Conservation (phyloP, 1,139 yeast species). For the Saccharomyces hybrid region DNA sequence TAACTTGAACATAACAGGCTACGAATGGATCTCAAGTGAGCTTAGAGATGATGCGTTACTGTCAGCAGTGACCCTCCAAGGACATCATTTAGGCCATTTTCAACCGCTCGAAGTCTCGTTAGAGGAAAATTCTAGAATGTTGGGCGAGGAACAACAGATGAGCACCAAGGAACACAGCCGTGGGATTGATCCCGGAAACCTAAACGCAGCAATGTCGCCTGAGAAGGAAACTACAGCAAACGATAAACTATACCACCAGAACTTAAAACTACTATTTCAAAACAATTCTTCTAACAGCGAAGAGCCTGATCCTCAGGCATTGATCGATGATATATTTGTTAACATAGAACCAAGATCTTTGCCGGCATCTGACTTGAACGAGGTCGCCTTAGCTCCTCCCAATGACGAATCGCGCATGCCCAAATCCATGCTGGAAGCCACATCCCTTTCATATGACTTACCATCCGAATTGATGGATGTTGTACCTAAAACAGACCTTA, state of each 20-base stretch:
- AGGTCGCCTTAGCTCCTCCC: conserved; percentile 15
- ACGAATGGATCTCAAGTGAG: conserved; percentile 63
- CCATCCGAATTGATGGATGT: conserved; percentile 21
- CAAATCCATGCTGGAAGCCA: conserved; percentile 32
- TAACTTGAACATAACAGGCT: conserved; percentile 24
- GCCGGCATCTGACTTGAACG: conserved; percentile 10
- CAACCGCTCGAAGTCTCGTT: not conserved
- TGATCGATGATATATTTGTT: not conserved
- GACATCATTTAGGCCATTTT: conserved; percentile 20
- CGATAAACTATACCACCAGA: not conserved
- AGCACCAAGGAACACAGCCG: not conserved
- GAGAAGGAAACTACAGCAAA: not conserved
- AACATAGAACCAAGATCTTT: not conserved
- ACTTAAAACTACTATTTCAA: conserved; percentile 11
- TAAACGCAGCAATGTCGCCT: not conserved
- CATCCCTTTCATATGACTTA: conserved; percentile 2
- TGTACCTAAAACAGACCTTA: conserved; percentile 54
- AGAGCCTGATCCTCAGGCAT: not conserved
- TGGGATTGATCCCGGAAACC: not conserved
- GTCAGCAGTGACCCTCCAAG: conserved; percentile 67
- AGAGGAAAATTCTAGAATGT: not conserved
- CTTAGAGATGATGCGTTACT: conserved; percentile 62
- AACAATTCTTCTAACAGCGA: conserved; percentile 4
- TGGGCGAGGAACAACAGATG: not conserved
- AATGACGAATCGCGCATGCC: conserved; percentile 31